Percentiles rank a stretch among this genome's conserved stretches.
These are phyloP conservation scores for Solanum medicagineum DNA, from an alignment of 257 asterid genomes.

Conservation along the genomic window DNA sequence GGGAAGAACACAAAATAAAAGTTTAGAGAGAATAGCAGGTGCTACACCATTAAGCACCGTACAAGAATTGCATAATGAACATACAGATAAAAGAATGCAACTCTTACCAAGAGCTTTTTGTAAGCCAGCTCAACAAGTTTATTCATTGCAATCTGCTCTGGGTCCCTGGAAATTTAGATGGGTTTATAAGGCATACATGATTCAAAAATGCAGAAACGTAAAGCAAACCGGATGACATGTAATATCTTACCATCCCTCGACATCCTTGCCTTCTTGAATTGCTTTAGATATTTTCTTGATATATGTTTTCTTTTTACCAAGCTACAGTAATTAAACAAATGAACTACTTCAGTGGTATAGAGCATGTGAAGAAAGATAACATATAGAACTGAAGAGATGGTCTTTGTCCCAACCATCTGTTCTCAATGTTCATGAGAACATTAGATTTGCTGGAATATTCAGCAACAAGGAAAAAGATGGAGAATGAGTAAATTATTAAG, in stretches of 20 bases:
- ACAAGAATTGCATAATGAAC: not conserved
- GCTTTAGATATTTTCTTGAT: slow-evolving; percentile 47
- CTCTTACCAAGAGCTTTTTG: slow-evolving; percentile 69
- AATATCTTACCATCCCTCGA: slow-evolving; percentile 41
- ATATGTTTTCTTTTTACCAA: slow-evolving; percentile 45
- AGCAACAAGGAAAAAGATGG: not conserved
- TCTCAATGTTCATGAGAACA: not conserved
- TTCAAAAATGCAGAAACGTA: not conserved
- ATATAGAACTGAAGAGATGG: not conserved
- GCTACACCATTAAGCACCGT: not conserved
- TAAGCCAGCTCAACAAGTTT: slow-evolving; percentile 66
- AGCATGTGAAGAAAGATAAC: not conserved
- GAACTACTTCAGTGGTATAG: not conserved
- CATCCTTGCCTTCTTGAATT: slow-evolving; percentile 43
- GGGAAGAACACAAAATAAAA: not conserved
- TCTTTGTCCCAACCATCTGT: not conserved
- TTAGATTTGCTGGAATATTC: not conserved
- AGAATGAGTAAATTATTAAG: not conserved
- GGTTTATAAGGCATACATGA: not conserved
- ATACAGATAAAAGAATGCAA: not conserved
- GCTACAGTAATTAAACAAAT: slow-evolving; percentile 29
- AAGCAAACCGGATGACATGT: not conserved
- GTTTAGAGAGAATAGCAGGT: not conserved
- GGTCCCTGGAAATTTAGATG: slow-evolving; percentile 50
- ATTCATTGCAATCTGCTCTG: slow-evolving; percentile 76